phyloP scores from a whole-genome alignment of 441 rosid species.

The Pelargonium myrrhifolium region DNA sequence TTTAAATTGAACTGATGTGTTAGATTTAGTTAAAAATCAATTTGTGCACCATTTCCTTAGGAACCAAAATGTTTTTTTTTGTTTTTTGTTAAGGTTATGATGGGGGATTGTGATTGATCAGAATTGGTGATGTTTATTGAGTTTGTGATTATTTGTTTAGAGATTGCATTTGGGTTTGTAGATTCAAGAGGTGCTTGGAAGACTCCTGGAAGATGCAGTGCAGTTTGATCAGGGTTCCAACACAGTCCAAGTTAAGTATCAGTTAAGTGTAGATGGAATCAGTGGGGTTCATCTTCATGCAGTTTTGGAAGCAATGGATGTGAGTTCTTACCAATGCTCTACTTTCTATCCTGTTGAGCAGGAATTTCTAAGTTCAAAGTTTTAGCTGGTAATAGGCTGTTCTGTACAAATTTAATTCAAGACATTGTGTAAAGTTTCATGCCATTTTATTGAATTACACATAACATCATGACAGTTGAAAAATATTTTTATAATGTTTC shows the following conservation, averaged over 20 bases:
- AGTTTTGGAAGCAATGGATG: slow-evolving; percentile 82
- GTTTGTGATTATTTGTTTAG: slow-evolving; percentile 43
- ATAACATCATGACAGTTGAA: not conserved
- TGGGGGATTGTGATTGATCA: slow-evolving; percentile 18
- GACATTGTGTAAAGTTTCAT: not conserved
- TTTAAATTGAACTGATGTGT: not conserved
- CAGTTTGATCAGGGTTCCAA: slow-evolving; percentile 48
- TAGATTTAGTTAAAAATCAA: not conserved
- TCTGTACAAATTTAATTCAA: not conserved
- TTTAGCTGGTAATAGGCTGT: not conserved
- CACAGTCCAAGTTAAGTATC: slow-evolving; percentile 47
- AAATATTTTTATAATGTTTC: not conserved
- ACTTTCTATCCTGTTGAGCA: not conserved
- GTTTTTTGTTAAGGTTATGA: too few species aligned
- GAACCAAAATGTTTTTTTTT: slow-evolving; percentile 8
- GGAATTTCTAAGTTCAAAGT: not conserved
- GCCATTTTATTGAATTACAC: not conserved
- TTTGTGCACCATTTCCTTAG: not conserved
- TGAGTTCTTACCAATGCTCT: slow-evolving; percentile 27
- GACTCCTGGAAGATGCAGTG: slow-evolving; percentile 65
- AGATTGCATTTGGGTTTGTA: slow-evolving; percentile 71
- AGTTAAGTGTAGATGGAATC: slow-evolving; percentile 38
- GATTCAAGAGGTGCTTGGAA: slow-evolving; percentile 83
- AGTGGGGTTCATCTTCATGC: slow-evolving; percentile 42
- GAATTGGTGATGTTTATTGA: slow-evolving; percentile 33